Percentiles rank a stretch among this genome's conserved stretches.
Evolutionary conservation across 1,284 basidiomycete species (phyloP).

Genomic region (Marasmius sp.): DNA sequence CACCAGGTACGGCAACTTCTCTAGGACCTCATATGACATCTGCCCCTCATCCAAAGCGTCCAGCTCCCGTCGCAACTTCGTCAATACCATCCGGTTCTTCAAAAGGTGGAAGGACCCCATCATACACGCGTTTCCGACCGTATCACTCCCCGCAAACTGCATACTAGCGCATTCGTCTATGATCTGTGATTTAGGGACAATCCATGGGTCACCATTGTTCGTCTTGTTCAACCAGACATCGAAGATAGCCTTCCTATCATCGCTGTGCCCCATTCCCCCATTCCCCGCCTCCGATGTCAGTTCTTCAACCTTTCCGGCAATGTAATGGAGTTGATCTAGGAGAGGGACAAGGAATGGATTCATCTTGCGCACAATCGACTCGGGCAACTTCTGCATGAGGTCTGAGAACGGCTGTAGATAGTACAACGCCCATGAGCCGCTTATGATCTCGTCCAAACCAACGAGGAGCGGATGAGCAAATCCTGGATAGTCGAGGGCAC

Average conservation of each 20-base stretch:
- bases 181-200: constrained; percentile 4
- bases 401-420: constrained; percentile 17
- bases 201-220: neutral
- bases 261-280: neutral
- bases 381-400: neutral
- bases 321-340: neutral
- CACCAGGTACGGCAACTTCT: constrained; percentile 22
- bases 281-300: neutral
- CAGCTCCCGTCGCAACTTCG: constrained; percentile 11
- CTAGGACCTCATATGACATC: constrained; percentile 2
- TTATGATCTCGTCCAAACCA: constrained; percentile 13
- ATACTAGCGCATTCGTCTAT: constrained; percentile 16
- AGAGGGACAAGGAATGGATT: neutral
- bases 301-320: neutral
- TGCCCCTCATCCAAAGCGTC: constrained; percentile 12
- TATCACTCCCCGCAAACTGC: constrained; percentile 12
- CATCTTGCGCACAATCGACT: neutral
- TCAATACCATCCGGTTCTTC: constrained; percentile 1
- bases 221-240: constrained; percentile 7
- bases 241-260: constrained; percentile 8
- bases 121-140: constrained; percentile 11
- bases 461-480: constrained; percentile 21
- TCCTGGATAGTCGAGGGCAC: constrained; percentile 17
- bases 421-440: constrained; percentile 13
- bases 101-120: constrained; percentile 13